Evolutionary conservation across 371 early-diverging fungal species (phyloP).

Genomic region (Apophysomyces elegans): DNA sequence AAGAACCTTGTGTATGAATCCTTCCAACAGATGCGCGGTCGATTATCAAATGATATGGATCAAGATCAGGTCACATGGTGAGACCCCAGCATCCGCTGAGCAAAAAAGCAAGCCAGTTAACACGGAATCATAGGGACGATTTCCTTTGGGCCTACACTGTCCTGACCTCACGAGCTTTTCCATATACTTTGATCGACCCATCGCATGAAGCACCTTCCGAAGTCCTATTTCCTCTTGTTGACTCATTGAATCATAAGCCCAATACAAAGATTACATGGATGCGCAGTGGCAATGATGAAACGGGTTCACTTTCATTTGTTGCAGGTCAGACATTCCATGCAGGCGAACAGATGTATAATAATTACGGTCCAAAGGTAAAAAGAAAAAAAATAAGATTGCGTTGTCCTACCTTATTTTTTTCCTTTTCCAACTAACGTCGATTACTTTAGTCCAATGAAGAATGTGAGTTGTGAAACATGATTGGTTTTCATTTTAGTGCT

Average conservation of each 20-base stretch:
- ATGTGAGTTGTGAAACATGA: slow-evolving; percentile 41
- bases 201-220: slow-evolving; percentile 32
- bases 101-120: slow-evolving; percentile 2
- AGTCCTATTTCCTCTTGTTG: slow-evolving; percentile 59
- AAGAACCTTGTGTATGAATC: slow-evolving; percentile 32
- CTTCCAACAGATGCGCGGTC: slow-evolving; percentile 32
- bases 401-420: neutral
- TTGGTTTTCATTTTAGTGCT: neutral
- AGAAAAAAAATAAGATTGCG: slow-evolving; percentile 33
- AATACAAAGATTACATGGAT: slow-evolving; percentile 58
- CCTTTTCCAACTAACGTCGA: neutral
- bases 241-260: slow-evolving; percentile 63
- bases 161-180: slow-evolving; percentile 64
- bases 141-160: slow-evolving; percentile 67
- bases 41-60: slow-evolving; percentile 30
- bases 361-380: slow-evolving; percentile 70
- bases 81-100: neutral
- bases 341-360: slow-evolving; percentile 63
- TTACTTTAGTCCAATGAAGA: slow-evolving; percentile 65
- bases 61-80: slow-evolving; percentile 43
- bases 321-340: slow-evolving; percentile 32
- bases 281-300: slow-evolving; percentile 29
- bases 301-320: slow-evolving; percentile 42
- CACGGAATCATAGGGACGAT: slow-evolving; percentile 38
- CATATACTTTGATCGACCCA: slow-evolving; percentile 53